A percentile compares a stretch with the other conserved stretches of the same genome.
Conservation (phyloP, 169 alveolate genomes). For the Eimeria maxima region DNA sequence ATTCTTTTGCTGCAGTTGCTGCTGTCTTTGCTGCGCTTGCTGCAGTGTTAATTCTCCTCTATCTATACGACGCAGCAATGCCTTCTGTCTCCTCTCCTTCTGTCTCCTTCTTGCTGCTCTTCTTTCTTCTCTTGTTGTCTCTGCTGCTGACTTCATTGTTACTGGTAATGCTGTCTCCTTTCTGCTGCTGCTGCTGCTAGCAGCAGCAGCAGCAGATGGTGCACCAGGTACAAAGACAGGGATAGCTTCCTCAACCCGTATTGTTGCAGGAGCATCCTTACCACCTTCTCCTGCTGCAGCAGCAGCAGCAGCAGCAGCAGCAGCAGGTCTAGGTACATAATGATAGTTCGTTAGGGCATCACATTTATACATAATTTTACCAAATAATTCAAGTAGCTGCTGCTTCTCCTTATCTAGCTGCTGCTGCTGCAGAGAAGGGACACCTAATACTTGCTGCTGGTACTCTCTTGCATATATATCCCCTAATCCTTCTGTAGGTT, state of each 20-base stretch:
- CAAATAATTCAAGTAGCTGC: conserved; percentile 75
- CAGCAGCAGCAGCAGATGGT: too few species aligned
- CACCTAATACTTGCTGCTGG: conserved; percentile 14
- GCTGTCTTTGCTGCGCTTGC: conserved; percentile 60
- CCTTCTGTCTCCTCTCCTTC: conserved; percentile 59
- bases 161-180: not conserved
- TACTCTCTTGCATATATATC: conserved; percentile 72
- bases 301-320: too few species aligned
- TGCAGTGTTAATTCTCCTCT: conserved; percentile 62
- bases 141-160: conserved; percentile 58
- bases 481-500: conserved; percentile 67
- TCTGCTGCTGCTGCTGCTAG: conserved; percentile 68
- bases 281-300: conserved; percentile 55
- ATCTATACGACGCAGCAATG: conserved; percentile 39
- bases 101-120: conserved; percentile 42
- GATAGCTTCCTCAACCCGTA: conserved; percentile 78
- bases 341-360: conserved; percentile 62
- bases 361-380: conserved; percentile 57
- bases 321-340: conserved; percentile 70
- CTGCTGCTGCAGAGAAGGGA: conserved; percentile 57
- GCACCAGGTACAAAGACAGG: conserved; percentile 44
- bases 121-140: conserved; percentile 70
- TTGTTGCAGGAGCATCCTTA: conserved; percentile 52
- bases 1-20: conserved; percentile 64
- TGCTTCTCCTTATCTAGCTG: conserved; percentile 62